Evolutionary conservation across 768 basidiomycete genomes (phyloP).

Genomic region (Nidularia sp.): DNA sequence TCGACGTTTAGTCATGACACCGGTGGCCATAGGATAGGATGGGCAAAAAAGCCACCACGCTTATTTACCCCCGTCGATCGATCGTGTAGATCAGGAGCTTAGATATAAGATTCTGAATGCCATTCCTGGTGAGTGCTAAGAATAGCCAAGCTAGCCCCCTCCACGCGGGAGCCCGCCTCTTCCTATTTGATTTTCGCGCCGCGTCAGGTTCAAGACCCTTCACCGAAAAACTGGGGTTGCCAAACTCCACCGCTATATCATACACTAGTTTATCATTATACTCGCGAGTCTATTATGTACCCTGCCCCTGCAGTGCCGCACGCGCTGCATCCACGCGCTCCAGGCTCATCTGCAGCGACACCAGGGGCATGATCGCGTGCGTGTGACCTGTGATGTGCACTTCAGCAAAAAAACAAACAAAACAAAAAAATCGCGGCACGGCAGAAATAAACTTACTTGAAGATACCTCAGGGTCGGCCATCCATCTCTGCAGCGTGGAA

Average conservation of each 20-base stretch:
- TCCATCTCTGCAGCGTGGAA: constrained; percentile 28
- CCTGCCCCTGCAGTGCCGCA: constrained; percentile 3
- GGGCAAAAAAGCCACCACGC: too few species aligned
- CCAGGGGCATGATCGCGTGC: constrained; percentile 29
- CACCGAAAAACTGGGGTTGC: too few species aligned
- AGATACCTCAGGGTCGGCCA: constrained; percentile 11
- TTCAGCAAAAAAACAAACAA: neutral
- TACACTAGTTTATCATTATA: neutral
- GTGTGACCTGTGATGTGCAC: constrained; percentile 14
- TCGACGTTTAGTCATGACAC: too few species aligned
- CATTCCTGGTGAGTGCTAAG: neutral
- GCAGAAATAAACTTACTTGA: constrained; percentile 16
- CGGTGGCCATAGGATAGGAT: too few species aligned
- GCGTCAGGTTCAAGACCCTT: too few species aligned
- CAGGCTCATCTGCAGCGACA: constrained; percentile 44
- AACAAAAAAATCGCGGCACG: neutral
- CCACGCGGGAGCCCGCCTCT: too few species aligned
- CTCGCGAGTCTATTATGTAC: neutral
- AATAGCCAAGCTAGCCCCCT: neutral
- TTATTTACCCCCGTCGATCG: neutral
- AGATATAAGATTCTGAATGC: neutral
- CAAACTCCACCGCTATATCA: neutral
- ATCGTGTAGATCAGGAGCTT: neutral
- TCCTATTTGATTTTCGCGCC: too few species aligned
- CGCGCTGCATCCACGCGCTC: constrained; percentile 43